Conservation (phyloP, 78 protist genomes). For the Dictyostelium firmibasis region DNA sequence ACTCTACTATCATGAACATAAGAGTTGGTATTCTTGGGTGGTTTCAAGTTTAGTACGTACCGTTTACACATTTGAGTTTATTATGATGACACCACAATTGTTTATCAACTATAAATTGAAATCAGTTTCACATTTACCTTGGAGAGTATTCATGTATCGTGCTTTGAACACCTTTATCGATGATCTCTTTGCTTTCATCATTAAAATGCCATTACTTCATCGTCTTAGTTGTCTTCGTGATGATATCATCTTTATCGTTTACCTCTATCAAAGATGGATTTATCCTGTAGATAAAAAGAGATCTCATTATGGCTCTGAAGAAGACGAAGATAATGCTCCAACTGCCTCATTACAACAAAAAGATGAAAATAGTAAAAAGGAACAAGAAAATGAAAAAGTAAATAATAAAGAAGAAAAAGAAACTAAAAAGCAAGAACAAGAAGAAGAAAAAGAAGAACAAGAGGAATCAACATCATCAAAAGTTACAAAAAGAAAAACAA, state of each 20-base stretch:
- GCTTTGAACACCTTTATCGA: constrained; percentile 98
- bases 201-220: constrained; percentile 97
- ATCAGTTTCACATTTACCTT: constrained; percentile 97
- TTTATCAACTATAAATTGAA: constrained; percentile 96
- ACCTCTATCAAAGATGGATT: constrained; percentile 93
- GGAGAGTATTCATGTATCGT: constrained; percentile 94
- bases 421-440: neutral
- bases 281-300: constrained; percentile 94
- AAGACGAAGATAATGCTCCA: constrained; percentile 4
- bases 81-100: constrained; percentile 97
- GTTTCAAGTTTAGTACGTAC: constrained; percentile 69
- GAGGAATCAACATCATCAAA: neutral
- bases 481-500: constrained; percentile 26
- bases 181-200: constrained; percentile 97
- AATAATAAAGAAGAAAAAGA: neutral
- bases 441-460: neutral
- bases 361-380: no score
- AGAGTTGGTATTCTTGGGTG: constrained; percentile 83
- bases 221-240: constrained; percentile 97
- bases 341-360: neutral
- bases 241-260: constrained; percentile 94
- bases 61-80: constrained; percentile 91
- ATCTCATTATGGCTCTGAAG: constrained; percentile 67
- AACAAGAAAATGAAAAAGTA: neutral
- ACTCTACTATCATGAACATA: constrained; percentile 88